A percentile compares a stretch with the other conserved stretches of the same genome.
These are phyloP conservation scores for Guadua angustifolia DNA, from an alignment of 176 grass and related monocot genomes.

Conservation along the genomic window DNA sequence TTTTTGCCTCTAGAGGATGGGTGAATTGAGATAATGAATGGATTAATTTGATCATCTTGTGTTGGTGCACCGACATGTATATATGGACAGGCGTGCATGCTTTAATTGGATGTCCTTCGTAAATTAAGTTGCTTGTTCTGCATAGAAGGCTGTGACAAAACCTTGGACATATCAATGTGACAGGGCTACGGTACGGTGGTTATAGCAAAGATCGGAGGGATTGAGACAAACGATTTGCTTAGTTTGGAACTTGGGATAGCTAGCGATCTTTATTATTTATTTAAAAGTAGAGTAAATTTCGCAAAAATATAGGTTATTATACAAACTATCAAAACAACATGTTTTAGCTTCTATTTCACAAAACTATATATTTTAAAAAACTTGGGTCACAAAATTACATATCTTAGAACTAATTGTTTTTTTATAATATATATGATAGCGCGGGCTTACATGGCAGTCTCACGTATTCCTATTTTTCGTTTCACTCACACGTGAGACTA, in stretches of 20 bases:
- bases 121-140: conserved; percentile 40
- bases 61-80: conserved; percentile 16
- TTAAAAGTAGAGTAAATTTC: no score
- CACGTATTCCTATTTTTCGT: no score
- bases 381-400: no score
- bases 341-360: no score
- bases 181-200: conserved; percentile 25
- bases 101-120: conserved; percentile 11
- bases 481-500: no score
- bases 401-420: no score
- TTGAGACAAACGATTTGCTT: conserved; percentile 22
- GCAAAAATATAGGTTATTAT: no score
- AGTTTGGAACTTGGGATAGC: conserved; percentile 12
- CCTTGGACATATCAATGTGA: conserved; percentile 32
- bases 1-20: background rate
- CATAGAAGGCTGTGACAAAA: conserved; percentile 7
- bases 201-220: conserved; percentile 20
- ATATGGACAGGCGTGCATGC: conserved; percentile 4
- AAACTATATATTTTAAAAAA: no score
- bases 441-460: no score
- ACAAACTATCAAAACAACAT: no score
- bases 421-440: no score
- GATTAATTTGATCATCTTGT: background rate
- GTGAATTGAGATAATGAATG: background rate
- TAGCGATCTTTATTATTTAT: background rate